Conservation (phyloP, 768 basidiomycete species). For the Chalciporus pseudorubinellus region DNA sequence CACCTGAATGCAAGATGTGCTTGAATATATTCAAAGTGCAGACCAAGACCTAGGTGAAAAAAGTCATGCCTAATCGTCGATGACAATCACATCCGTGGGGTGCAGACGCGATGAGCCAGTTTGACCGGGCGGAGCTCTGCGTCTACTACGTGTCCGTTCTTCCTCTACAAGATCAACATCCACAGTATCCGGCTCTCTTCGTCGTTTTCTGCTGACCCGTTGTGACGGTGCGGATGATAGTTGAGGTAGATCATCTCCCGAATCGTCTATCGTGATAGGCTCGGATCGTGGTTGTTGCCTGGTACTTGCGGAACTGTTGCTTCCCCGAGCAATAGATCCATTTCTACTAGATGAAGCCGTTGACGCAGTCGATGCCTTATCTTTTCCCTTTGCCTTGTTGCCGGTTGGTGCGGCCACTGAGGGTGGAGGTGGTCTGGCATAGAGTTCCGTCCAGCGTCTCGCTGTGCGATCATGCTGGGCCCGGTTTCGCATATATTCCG, state of each 20-base stretch:
- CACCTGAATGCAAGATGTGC: not conserved
- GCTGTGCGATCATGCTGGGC: conserved; percentile 75
- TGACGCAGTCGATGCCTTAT: conserved; percentile 17
- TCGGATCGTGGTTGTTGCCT: conserved; percentile 14
- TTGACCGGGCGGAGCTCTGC: conserved; percentile 11
- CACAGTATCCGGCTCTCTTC: conserved; percentile 25
- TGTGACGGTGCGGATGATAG: not conserved
- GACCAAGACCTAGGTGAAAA: not conserved
- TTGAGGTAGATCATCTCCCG: conserved; percentile 26
- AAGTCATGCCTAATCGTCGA: conserved; percentile 34
- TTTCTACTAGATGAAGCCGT: conserved; percentile 5
- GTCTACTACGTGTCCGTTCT: conserved; percentile 20
- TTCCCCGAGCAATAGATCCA: not conserved
- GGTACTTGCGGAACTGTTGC: conserved; percentile 15
- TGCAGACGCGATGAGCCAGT: conserved; percentile 9
- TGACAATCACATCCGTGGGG: conserved; percentile 44
- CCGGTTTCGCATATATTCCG: conserved; percentile 63
- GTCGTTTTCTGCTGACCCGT: conserved; percentile 36
- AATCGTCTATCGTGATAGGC: conserved; percentile 32
- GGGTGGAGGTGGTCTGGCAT: conserved; percentile 50
- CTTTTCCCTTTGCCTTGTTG: conserved; percentile 39
- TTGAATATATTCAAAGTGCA: not conserved
- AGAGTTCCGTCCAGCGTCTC: conserved; percentile 71
- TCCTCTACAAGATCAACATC: conserved; percentile 34
- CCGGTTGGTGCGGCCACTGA: not conserved